These are phyloP conservation scores for Apiotrichum laibachii DNA, from an alignment of 1,284 basidiomycete genomes.

Conservation along the genomic window DNA sequence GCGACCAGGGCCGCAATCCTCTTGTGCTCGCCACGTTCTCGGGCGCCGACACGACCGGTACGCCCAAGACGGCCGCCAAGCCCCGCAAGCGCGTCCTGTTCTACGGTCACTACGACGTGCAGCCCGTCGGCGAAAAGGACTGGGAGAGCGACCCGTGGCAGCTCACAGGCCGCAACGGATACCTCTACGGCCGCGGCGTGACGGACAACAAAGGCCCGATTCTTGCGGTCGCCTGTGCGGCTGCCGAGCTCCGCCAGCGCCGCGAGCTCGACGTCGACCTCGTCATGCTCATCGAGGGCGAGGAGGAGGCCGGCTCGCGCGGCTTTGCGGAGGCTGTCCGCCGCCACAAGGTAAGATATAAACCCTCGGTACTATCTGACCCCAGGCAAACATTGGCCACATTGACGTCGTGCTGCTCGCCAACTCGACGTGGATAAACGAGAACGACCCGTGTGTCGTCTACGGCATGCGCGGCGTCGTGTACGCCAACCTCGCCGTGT, in stretches of 20 bases:
- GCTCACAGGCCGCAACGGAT: slow-evolving; percentile 77
- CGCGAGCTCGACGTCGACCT: slow-evolving; percentile 79
- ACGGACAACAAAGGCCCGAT: slow-evolving; percentile 93
- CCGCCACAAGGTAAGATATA: slow-evolving; percentile 63
- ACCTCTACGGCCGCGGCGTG: slow-evolving; percentile 88
- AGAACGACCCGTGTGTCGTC: slow-evolving; percentile 90
- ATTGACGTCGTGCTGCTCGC: slow-evolving; percentile 80
- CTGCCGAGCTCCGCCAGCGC: slow-evolving; percentile 69
- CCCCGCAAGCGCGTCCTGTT: slow-evolving; percentile 68
- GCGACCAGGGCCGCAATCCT: slow-evolving; percentile 67
- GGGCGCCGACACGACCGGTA: slow-evolving; percentile 55
- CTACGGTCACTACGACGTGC: slow-evolving; percentile 92
- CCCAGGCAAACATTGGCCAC: slow-evolving; percentile 69
- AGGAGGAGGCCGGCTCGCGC: slow-evolving; percentile 87
- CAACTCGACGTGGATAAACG: slow-evolving; percentile 96
- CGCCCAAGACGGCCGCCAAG: slow-evolving; percentile 1
- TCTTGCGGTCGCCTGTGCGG: slow-evolving; percentile 85
- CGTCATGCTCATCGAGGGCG: slow-evolving; percentile 89
- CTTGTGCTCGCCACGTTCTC: slow-evolving; percentile 81
- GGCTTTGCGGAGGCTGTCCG: slow-evolving; percentile 77
- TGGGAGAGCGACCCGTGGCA: slow-evolving; percentile 87
- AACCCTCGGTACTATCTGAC: too few species aligned
- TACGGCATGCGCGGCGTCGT: slow-evolving; percentile 93
- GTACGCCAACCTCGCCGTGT: slow-evolving; percentile 57
- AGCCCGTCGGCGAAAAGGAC: slow-evolving; percentile 66